Conservation (phyloP, 208 protist genomes). For the Wallacemonas sp. region DNA sequence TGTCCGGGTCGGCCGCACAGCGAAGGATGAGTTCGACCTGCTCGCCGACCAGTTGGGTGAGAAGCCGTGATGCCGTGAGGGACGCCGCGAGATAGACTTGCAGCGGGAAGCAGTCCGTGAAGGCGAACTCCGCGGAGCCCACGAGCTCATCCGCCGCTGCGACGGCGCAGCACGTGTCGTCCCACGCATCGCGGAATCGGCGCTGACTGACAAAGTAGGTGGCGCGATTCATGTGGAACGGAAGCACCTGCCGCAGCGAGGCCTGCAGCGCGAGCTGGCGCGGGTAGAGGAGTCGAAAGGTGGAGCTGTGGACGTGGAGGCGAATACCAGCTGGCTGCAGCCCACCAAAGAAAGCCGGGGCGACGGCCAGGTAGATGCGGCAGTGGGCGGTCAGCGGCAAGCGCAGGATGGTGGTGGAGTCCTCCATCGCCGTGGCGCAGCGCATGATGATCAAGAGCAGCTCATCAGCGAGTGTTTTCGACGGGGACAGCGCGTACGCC, state of each 20-base stretch:
- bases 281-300: slow-evolving; percentile 51
- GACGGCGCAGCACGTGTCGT: slow-evolving; percentile 63
- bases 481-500: slow-evolving; percentile 19
- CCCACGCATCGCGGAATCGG: slow-evolving; percentile 54
- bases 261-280: slow-evolving; percentile 41
- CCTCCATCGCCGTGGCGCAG: slow-evolving; percentile 61
- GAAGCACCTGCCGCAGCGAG: slow-evolving; percentile 59
- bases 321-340: slow-evolving; percentile 44
- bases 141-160: slow-evolving; percentile 74
- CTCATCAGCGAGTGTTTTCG: slow-evolving; percentile 29
- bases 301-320: slow-evolving; percentile 24
- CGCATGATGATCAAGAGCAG: slow-evolving; percentile 45
- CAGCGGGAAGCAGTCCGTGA: slow-evolving; percentile 70
- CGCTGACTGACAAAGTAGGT: slow-evolving; percentile 35
- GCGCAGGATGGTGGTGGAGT: slow-evolving; percentile 49
- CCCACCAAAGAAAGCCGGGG: slow-evolving; percentile 74
- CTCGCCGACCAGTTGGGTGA: slow-evolving; percentile 38
- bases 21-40: slow-evolving; percentile 21
- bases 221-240: slow-evolving; percentile 70
- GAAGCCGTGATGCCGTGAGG: slow-evolving; percentile 37
- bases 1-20: slow-evolving; percentile 16
- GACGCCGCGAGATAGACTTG: slow-evolving; percentile 63
- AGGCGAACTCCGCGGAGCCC: slow-evolving; percentile 70
- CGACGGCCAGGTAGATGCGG: slow-evolving; percentile 60
- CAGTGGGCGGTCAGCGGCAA: slow-evolving; percentile 46